phyloP scores from a whole-genome alignment of 1,284 basidiomycete species.

The Fistulina hepatica region DNA sequence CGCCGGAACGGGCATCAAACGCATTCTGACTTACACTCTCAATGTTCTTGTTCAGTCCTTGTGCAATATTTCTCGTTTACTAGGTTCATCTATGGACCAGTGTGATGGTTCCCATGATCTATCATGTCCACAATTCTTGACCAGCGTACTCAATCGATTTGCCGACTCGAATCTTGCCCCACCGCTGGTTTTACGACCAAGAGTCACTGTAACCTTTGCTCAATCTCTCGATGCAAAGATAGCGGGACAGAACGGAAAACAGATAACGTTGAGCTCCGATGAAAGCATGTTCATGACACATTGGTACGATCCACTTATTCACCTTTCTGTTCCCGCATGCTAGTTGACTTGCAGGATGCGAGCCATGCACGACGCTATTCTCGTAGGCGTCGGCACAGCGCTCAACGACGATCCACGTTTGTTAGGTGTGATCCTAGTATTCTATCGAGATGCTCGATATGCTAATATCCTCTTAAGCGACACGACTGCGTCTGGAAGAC shows the following conservation, averaged over 20 bases:
- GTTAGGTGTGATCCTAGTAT: constrained; percentile 50
- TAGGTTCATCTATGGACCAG: no score
- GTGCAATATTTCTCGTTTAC: no score
- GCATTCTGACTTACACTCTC: no score
- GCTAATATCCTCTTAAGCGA: constrained; percentile 27
- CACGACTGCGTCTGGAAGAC: constrained; percentile 33
- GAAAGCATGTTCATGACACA: constrained; percentile 96
- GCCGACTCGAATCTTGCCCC: no score
- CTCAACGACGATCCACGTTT: constrained; percentile 90
- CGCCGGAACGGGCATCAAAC: no score
- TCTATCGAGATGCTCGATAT: constrained; percentile 1
- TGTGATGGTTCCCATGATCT: no score
- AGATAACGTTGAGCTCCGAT: constrained; percentile 73
- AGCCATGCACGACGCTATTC: constrained; percentile 84
- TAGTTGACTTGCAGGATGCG: constrained; percentile 49
- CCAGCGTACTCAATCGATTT: no score
- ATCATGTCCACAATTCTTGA: no score
- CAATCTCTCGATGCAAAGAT: constrained; percentile 94
- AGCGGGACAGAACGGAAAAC: constrained; percentile 62
- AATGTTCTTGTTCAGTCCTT: no score
- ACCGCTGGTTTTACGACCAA: no score
- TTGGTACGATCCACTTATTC: constrained; percentile 40
- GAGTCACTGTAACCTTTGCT: constrained; percentile 86
- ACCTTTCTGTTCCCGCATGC: not conserved
- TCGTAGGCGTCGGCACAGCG: constrained; percentile 86